phyloP scores from a whole-genome alignment of 108 stramenopile genomes.

The Discostella pseudostelligera region DNA sequence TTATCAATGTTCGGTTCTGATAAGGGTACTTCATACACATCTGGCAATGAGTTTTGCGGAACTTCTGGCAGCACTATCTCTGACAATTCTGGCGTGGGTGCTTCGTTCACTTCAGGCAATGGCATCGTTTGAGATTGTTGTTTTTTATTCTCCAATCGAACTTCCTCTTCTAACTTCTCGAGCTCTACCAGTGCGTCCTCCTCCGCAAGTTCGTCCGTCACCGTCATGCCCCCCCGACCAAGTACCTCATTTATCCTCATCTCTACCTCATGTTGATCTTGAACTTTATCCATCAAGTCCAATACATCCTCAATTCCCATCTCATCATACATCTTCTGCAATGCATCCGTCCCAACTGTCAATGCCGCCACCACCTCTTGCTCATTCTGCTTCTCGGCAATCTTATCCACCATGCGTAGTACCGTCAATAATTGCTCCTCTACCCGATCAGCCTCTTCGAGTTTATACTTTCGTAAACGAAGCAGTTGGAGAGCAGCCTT shows the following conservation, averaged over 20 bases:
- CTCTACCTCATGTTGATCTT: constrained; percentile 83
- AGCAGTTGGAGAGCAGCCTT: constrained; percentile 70
- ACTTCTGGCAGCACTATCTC: too few species aligned
- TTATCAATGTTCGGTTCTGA: constrained; percentile 11
- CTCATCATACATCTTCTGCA: constrained; percentile 83
- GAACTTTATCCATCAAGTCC: constrained; percentile 87
- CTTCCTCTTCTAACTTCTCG: constrained; percentile 43
- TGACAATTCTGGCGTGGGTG: too few species aligned
- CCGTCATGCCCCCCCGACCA: constrained; percentile 29
- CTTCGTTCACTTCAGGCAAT: constrained; percentile 29
- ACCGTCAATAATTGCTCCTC: constrained; percentile 79
- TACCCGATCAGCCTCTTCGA: constrained; percentile 66
- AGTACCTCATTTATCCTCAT: constrained; percentile 72
- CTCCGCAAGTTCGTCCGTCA: constrained; percentile 34
- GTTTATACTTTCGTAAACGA: constrained; percentile 73
- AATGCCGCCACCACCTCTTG: constrained; percentile 70
- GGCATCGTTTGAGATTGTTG: constrained; percentile 13
- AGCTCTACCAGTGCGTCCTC: constrained; percentile 48
- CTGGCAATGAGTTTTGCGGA: too few species aligned
- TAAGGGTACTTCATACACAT: too few species aligned
- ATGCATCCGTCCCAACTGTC: constrained; percentile 79
- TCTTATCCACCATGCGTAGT: constrained; percentile 85
- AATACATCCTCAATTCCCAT: constrained; percentile 89
- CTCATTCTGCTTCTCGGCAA: constrained; percentile 82
- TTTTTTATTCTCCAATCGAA: constrained; percentile 16